Base-by-base conservation (phyloP, 495 filamentous ascomycete genomes). In the Hyaloscypha finlandica region DNA sequence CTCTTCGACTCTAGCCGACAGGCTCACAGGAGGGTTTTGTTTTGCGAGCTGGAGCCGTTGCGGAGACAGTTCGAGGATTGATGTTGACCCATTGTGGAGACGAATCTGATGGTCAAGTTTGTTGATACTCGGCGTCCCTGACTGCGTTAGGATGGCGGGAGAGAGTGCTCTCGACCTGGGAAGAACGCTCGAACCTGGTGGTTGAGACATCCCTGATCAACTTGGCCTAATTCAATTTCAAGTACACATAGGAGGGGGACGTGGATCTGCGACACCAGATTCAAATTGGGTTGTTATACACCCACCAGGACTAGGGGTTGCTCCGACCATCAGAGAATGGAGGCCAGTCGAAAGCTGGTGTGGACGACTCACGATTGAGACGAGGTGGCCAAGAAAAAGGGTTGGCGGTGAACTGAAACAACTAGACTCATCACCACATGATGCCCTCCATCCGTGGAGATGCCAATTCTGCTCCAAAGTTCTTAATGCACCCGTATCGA, bases 1-100 rank as follows among this genome's bases (percentile, higher is more conserved):
- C 65, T 71, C 69, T 65, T 71, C 66, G 30, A 71, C 61, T 51
- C 69, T 61, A 19, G 61, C 66, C 14, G 56, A 45, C 19, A 64
- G 57, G 57, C 48, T 63, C 33, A 37, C 56, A 19, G 30, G 39
- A 29, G 54, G 61, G n/a, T 39, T 64, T 19, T 65, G 54, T 52
- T 71, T 71, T 14, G 69, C 54, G 29, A 61, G 42, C 55, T 68
- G 48, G n/a, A 71, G 16, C 33, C 63, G 52, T 29, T 64, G 54
- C 29, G 55, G 61, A 42, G 60, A 65, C 30, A 68, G 51, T 58
- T 68, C 66, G 33, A 71, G 69, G 6, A 68, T 55, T 51, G 57
- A 68, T 33, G 66, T 71, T 22, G 61, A 68, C 39, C 69, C 69
- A 22, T 68, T 64, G 35, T 58, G 48, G 55, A 54, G 66, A 59